Evolutionary conservation across 1,284 basidiomycete species (phyloP), one percentile per base, ranked within the genome.

Genomic region (Apiotrichum mycotoxinovorans): DNA sequence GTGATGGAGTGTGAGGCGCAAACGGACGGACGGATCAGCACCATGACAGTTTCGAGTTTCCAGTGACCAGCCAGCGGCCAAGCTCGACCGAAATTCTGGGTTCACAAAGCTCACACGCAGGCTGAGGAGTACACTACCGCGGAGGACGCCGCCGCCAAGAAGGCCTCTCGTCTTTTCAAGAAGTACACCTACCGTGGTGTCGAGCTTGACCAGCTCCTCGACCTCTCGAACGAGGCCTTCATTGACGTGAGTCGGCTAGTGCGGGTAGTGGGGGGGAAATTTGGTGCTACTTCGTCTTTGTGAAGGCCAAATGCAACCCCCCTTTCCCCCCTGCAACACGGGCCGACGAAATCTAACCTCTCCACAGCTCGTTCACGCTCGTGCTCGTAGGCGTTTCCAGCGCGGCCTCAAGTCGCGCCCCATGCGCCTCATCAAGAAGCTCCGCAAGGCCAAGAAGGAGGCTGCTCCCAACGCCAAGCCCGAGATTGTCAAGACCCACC

Each of bases 401-500:
- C 91, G 96, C 71, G 96, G 96, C 72, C 87, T 99, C 71, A 98
- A 98, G 84, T 90, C 94, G 82, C 88, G 88, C 79, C 95, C 96
- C 52, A 89, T 98, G 88, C 92, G 92, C 68, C 86, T 99, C 72
- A 98, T 99, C 80, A 98, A 98, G 86, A 98, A 98, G 82, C 85
- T 99, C 68, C 90, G 96, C 79, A 97, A 96, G 81, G 91, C 96
- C 65, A 98, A 98, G 87, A 97, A 95, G 83, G 94, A 98, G 80
- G 91, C 93, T 44, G 89, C 85, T 61, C 90, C 95, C 72, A 97
- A 97, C 82, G 91, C 98, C 83, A 98, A 99, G 84, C 96, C 96
- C 63, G 85, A 90, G 55, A 89, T 93, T 69, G 93, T 99, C 78
- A 98, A 98, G 86, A 99, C 96, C 56, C 96, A 99, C 82, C 84